Evolutionary conservation across 1,139 yeast genomes (phyloP).

Genomic region (Scheffersomyces segobiensis): DNA sequence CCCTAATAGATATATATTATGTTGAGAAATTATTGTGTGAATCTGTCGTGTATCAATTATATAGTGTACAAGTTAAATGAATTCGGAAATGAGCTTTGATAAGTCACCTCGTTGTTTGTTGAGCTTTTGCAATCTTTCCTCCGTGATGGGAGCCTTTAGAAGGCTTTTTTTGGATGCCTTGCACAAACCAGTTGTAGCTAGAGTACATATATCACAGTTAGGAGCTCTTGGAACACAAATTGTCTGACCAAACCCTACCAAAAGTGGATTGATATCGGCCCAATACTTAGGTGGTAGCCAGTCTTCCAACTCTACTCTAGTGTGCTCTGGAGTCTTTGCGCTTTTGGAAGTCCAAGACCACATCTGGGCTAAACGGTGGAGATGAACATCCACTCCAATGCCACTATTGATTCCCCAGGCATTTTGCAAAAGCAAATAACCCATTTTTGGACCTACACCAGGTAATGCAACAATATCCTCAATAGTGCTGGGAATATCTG

Average conservation of each 20-base stretch:
- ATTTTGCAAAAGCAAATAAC: conserved; percentile 71
- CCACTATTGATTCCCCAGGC: conserved; percentile 81
- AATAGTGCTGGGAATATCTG: conserved; percentile 72
- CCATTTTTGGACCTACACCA: conserved; percentile 98
- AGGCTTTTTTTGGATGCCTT: conserved; percentile 49
- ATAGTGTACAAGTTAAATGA: background rate
- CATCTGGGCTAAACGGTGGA: conserved; percentile 77
- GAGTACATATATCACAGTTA: conserved; percentile 73
- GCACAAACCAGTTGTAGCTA: conserved; percentile 55
- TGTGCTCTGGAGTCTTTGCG: conserved; percentile 69
- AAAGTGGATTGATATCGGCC: conserved; percentile 80
- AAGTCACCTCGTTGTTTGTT: conserved; percentile 37
- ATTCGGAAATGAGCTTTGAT: conserved; percentile 6
- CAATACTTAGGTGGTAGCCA: conserved; percentile 78
- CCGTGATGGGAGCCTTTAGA: conserved; percentile 30
- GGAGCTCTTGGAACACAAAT: conserved; percentile 74
- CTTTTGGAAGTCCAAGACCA: conserved; percentile 72
- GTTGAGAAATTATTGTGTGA: background rate
- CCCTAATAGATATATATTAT: background rate
- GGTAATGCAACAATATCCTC: conserved; percentile 70
- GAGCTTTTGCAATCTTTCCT: conserved; percentile 34
- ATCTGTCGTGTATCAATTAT: too few relatives aligned
- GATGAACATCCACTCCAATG: conserved; percentile 93
- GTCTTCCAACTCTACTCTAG: conserved; percentile 64
- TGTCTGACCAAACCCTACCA: conserved; percentile 94